A percentile compares a stretch with the other conserved stretches of the same genome.
These are phyloP conservation scores for Omphalotus olearius DNA, from an alignment of 1,284 basidiomycete genomes.

Conservation along the genomic window DNA sequence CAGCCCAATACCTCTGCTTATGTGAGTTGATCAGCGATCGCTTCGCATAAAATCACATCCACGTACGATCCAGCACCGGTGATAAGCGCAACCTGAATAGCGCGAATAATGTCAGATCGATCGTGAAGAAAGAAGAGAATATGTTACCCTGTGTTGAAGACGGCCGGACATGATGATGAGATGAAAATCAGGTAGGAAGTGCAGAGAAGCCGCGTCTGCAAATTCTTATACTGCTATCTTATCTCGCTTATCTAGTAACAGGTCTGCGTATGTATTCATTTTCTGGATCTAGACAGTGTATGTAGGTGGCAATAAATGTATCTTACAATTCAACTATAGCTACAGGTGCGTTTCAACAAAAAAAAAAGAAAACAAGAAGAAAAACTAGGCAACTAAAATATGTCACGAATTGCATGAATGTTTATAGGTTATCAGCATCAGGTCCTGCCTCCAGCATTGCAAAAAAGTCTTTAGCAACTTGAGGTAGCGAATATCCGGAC, in stretches of 20 bases:
- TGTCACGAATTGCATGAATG: too few species aligned
- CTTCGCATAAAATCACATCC: slow-evolving; percentile 2
- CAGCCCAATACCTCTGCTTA: slow-evolving; percentile 82
- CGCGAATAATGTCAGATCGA: slow-evolving; percentile 13
- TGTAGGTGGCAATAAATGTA: background rate
- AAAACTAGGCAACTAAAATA: too few species aligned
- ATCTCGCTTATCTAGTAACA: background rate
- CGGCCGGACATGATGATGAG: slow-evolving; percentile 55
- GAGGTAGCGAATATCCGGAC: slow-evolving; percentile 9
- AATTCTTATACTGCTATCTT: too few species aligned
- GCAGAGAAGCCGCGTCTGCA: too few species aligned
- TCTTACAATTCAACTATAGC: background rate
- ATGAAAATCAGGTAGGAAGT: background rate
- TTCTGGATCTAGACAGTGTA: background rate
- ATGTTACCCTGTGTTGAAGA: slow-evolving; percentile 61
- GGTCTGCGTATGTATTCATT: slow-evolving; percentile 11
- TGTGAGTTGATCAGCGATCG: background rate
- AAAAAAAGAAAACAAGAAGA: too few species aligned
- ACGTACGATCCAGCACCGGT: slow-evolving; percentile 85
- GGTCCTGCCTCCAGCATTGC: slow-evolving; percentile 32
- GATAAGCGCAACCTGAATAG: slow-evolving; percentile 65
- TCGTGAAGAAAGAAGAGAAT: background rate
- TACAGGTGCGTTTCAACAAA: background rate
- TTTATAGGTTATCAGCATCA: background rate
- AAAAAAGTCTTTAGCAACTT: slow-evolving; percentile 25